phyloP scores from a whole-genome alignment of 2,329 filamentous ascomycete genomes.

The Alternaria ventricosa region DNA sequence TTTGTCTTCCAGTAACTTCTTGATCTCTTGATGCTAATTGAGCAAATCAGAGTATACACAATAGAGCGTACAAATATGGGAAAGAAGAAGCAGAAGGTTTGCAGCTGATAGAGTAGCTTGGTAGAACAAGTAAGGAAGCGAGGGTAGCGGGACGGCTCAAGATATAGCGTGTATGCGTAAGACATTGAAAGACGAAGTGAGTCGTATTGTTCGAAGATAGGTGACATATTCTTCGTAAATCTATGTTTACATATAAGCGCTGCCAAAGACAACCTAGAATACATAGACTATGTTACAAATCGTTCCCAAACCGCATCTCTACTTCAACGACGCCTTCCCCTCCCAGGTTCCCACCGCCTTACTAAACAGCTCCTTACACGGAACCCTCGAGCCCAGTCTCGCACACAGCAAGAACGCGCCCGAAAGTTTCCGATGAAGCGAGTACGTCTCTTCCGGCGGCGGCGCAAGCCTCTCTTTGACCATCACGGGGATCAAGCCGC shows the following conservation, averaged over 20 bases:
- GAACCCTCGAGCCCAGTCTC: constrained; percentile 79
- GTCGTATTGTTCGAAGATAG: background rate
- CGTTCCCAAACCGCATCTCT: background rate
- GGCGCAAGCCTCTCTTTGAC: constrained; percentile 85
- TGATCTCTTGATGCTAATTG: fast-evolving
- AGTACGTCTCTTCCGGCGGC: constrained; percentile 97
- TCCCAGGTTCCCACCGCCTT: constrained; percentile 55
- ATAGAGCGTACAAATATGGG: background rate
- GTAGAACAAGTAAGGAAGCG: background rate
- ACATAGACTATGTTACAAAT: background rate
- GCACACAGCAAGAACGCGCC: constrained; percentile 95
- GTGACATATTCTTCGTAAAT: background rate
- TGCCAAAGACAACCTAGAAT: background rate
- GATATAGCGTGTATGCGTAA: background rate
- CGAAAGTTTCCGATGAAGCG: constrained; percentile 90
- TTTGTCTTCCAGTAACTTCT: background rate
- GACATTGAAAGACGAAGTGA: too few relatives aligned
- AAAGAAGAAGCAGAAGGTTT: background rate
- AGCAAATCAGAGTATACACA: background rate
- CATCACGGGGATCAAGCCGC: constrained; percentile 90
- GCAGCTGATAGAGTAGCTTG: fast-evolving
- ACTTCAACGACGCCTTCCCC: constrained; percentile 21
- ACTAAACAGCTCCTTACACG: constrained; percentile 80
- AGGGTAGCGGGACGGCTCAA: fast-evolving
- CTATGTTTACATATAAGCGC: background rate